Percentiles rank a stretch among this genome's conserved stretches.
These are phyloP conservation scores for Syzygium oleosum DNA, from an alignment of 345 rosid species.

Conservation along the genomic window DNA sequence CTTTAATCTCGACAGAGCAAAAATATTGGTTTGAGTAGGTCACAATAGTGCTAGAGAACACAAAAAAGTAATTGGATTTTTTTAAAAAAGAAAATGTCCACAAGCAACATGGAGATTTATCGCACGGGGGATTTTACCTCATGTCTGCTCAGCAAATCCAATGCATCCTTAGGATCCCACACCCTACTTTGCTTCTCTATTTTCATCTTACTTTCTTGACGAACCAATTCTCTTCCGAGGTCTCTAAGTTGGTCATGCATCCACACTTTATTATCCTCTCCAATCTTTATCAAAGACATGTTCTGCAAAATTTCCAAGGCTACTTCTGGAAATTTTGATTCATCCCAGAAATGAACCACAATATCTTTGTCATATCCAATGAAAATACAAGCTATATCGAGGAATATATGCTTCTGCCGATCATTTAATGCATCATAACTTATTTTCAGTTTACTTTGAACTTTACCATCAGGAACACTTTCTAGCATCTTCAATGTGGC, in stretches of 20 bases:
- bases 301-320: not conserved
- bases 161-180: not conserved
- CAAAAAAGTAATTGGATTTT: not conserved
- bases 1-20: not conserved
- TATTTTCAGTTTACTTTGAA: too few species aligned
- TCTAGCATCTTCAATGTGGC: too few species aligned
- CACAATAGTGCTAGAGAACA: rapidly evolving
- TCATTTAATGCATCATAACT: too few species aligned
- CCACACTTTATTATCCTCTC: not conserved
- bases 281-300: not conserved
- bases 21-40: not conserved
- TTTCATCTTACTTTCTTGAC: not conserved
- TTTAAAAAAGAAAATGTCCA: rapidly evolving
- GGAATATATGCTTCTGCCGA: not conserved
- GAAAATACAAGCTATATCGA: not conserved
- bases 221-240: not conserved
- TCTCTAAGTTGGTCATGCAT: not conserved
- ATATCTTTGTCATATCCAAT: not conserved
- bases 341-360: rapidly evolving
- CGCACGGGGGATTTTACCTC: not conserved
- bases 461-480: rapidly evolving
- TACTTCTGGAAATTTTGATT: rapidly evolving
- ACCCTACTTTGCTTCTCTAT: not conserved
- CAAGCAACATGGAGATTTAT: not conserved
- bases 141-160: rapidly evolving